Evolutionary conservation across 1,284 basidiomycete genomes (phyloP).

Genomic region (Malassezia psittaci): DNA sequence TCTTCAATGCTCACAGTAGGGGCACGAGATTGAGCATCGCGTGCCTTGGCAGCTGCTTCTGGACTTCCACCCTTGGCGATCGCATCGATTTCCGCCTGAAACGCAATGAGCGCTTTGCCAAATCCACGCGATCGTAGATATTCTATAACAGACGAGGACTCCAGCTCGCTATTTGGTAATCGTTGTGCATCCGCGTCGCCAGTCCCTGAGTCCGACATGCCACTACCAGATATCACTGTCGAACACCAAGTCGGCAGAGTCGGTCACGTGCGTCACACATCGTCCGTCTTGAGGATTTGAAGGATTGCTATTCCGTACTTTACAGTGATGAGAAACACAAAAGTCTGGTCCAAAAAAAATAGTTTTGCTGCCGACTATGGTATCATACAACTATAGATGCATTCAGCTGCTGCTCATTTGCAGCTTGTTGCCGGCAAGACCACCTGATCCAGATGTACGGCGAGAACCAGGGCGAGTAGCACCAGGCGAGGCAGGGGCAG

Average conservation of each 20-base stretch:
- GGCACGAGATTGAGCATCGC: slow-evolving; percentile 48
- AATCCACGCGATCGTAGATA: slow-evolving; percentile 76
- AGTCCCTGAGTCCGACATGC: no score
- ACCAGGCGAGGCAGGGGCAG: slow-evolving; percentile 35
- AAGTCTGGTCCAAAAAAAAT: background rate
- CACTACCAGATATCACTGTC: no score
- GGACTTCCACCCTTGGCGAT: slow-evolving; percentile 24
- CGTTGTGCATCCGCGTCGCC: slow-evolving; percentile 1
- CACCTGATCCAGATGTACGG: slow-evolving; percentile 33
- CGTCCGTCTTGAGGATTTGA: no score
- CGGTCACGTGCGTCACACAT: background rate
- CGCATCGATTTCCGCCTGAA: slow-evolving; percentile 59
- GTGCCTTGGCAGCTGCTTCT: slow-evolving; percentile 24
- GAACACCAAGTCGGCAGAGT: no score
- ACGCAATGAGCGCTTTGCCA: slow-evolving; percentile 62
- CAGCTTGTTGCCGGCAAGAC: slow-evolving; percentile 38
- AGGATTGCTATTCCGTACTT: no score
- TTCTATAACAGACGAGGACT: slow-evolving; percentile 57
- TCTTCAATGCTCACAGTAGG: slow-evolving; percentile 56
- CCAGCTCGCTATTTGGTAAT: background rate
- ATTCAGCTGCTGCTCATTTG: slow-evolving; percentile 17
- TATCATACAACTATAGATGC: background rate
- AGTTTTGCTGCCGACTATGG: background rate
- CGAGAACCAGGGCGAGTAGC: slow-evolving; percentile 35
- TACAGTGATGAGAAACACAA: background rate